A percentile compares a stretch with the other conserved stretches of the same genome.
Conservation (phyloP, 768 basidiomycete genomes). For the Suillus americanus region DNA sequence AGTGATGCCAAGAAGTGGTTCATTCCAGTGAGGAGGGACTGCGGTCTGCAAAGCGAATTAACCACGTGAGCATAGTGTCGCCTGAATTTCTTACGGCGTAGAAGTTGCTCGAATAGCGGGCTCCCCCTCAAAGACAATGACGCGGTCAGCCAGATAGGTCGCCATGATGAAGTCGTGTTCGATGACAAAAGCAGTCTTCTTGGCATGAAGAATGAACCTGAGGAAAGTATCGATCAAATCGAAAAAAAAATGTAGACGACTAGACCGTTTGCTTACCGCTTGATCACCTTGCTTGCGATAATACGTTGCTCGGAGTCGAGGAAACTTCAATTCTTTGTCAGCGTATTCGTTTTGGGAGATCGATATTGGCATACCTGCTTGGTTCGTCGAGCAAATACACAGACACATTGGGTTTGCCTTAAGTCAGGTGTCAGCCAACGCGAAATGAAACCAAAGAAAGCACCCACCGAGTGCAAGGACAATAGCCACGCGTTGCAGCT, state of each 20-base stretch:
- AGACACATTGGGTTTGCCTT: slow-evolving; percentile 73
- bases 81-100: slow-evolving; percentile 63
- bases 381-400: slow-evolving; percentile 98
- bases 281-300: slow-evolving; percentile 96
- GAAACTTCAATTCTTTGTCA: slow-evolving; percentile 53
- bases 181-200: slow-evolving; percentile 98
- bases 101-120: slow-evolving; percentile 90
- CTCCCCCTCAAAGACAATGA: slow-evolving; percentile 87
- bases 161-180: slow-evolving; percentile 99
- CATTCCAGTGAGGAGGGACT: slow-evolving; percentile 95
- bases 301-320: slow-evolving; percentile 99
- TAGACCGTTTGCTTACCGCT: slow-evolving; percentile 55
- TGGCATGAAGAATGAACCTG: slow-evolving; percentile 92
- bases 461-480: slow-evolving; percentile 80
- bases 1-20: slow-evolving; percentile 95
- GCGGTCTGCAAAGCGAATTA: slow-evolving; percentile 57
- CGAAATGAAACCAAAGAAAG: neutral
- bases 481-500: slow-evolving; percentile 96
- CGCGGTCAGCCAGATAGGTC: slow-evolving; percentile 96
- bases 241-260: neutral
- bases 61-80: neutral
- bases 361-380: slow-evolving; percentile 51
- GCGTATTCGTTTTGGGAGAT: slow-evolving; percentile 1
- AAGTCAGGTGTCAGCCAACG: slow-evolving; percentile 7
- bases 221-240: slow-evolving; percentile 3